phyloP scores from a whole-genome alignment of 2,329 filamentous ascomycete genomes.

The Aureobasidium pullulans region DNA sequence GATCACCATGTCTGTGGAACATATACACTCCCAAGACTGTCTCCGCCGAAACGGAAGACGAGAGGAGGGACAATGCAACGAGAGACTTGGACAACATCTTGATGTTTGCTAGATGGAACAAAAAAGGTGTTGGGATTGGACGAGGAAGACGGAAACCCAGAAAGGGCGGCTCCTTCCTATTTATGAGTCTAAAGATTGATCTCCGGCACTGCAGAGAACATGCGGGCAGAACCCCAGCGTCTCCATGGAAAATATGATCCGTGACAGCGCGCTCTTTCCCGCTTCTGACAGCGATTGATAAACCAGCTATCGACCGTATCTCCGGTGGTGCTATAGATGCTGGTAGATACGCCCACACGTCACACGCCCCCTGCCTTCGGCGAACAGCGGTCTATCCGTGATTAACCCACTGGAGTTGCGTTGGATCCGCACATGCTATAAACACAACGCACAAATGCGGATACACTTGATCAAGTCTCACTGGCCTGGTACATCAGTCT shows the following conservation, averaged over 20 bases:
- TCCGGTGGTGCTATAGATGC: background rate
- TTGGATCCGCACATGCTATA: too few species aligned
- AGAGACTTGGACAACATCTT: constrained; percentile 15
- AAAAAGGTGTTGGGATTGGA: background rate
- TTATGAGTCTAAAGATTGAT: background rate
- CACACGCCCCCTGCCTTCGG: background rate
- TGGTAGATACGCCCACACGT: background rate
- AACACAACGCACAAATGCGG: too few species aligned
- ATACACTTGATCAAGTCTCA: too few species aligned
- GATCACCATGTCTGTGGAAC: constrained; percentile 85
- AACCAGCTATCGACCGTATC: background rate
- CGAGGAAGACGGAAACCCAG: background rate
- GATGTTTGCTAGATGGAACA: background rate
- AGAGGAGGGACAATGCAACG: constrained; percentile 21
- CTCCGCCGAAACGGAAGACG: constrained; percentile 40
- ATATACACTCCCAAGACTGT: constrained; percentile 75
- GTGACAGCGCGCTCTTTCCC: background rate
- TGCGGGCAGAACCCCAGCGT: constrained; percentile 5
- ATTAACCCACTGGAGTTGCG: too few species aligned
- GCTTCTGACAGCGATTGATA: constrained; percentile 1
- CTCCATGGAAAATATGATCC: background rate
- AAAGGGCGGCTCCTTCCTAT: background rate
- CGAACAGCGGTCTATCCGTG: background rate
- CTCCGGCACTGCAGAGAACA: background rate
- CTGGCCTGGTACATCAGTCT: too few species aligned